Percentiles rank a stretch among this genome's conserved stretches.
Evolutionary conservation across 345 rosid species (phyloP).

Genomic region (Camelina laxa): DNA sequence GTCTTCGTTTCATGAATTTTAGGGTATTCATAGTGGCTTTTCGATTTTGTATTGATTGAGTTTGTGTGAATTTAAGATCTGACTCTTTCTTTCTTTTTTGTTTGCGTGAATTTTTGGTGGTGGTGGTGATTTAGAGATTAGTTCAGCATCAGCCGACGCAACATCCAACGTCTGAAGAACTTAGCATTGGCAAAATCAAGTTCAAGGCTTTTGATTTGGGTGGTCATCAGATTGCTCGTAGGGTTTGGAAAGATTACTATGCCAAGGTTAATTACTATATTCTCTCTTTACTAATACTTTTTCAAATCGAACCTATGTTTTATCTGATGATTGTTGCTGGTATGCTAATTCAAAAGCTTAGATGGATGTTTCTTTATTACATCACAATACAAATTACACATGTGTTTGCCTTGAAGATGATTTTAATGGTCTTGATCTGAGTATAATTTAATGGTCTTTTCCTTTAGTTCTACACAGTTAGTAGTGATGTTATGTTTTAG

Average conservation of each 20-base stretch:
- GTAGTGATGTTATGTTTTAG: background rate
- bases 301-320: too few relatives aligned
- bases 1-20: background rate
- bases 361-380: background rate
- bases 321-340: background rate
- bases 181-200: conserved; percentile 82
- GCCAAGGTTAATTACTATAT: conserved; percentile 56
- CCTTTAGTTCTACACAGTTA: background rate
- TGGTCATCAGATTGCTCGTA: conserved; percentile 85
- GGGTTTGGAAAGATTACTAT: conserved; percentile 90
- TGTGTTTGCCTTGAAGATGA: background rate
- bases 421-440: background rate
- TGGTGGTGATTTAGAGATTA: conserved; percentile 57
- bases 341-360: background rate
- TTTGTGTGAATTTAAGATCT: background rate
- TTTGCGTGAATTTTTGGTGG: conserved; percentile 15
- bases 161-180: conserved; percentile 82
- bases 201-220: conserved; percentile 90
- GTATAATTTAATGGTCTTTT: background rate
- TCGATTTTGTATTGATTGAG: background rate
- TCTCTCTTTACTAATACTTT: too few relatives aligned
- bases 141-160: conserved; percentile 89
- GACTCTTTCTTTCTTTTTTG: background rate
- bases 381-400: background rate
- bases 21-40: background rate